phyloP scores from a whole-genome alignment of 768 basidiomycete genomes.

The Suillus cothurnatus region DNA sequence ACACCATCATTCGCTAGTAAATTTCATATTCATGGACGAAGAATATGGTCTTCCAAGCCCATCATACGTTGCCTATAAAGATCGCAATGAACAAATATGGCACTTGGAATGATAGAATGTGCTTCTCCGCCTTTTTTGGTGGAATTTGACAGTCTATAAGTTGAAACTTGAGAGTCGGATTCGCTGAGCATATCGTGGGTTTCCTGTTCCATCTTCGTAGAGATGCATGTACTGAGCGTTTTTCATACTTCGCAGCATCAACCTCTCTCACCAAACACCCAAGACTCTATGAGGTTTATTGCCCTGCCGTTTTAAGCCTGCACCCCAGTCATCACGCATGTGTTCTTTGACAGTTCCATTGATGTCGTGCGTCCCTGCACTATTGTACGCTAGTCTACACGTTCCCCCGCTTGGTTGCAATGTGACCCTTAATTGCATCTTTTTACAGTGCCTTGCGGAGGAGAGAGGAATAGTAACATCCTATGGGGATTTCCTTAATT shows the following conservation, averaged over 20 bases:
- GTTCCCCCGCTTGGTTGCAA: neutral
- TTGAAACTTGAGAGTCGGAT: neutral
- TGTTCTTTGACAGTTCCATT: neutral
- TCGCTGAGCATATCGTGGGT: neutral
- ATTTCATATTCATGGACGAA: too few species aligned
- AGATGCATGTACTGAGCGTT: neutral
- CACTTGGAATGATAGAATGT: neutral
- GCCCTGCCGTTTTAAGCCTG: neutral
- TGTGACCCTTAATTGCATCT: neutral
- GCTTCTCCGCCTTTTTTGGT: neutral
- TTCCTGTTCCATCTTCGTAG: neutral
- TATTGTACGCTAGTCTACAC: neutral
- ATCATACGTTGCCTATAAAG: neutral
- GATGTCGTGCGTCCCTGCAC: neutral
- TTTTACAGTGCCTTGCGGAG: neutral
- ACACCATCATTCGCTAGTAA: too few species aligned
- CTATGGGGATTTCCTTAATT: neutral
- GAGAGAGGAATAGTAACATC: neutral
- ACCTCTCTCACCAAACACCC: neutral
- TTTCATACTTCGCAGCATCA: neutral
- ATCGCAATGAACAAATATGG: neutral
- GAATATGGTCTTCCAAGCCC: neutral
- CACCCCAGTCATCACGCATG: neutral
- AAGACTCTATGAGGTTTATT: neutral
- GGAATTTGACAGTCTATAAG: neutral